Conservation (phyloP, 2,329 filamentous ascomycete species). For the Hirsutella minnesotensis region DNA sequence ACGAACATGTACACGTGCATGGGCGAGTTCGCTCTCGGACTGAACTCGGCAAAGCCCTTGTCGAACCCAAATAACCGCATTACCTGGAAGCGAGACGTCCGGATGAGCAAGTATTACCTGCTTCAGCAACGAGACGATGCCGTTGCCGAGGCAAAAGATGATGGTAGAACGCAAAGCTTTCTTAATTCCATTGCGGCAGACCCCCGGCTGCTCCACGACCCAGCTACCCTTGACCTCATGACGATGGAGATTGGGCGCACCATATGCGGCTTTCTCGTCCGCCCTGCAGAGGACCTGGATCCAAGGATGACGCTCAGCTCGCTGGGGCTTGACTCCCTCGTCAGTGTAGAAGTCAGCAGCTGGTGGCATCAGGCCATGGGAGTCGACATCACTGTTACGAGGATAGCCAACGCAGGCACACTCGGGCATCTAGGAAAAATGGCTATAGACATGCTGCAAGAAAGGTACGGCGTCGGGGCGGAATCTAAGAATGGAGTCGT, state of each 20-base stretch:
- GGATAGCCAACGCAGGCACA: conserved; percentile 4
- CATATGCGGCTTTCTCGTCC: not conserved
- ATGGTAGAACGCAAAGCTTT: no score
- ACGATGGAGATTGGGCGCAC: not conserved
- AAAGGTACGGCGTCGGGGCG: no score
- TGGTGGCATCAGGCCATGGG: conserved; percentile 11
- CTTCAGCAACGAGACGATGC: not conserved
- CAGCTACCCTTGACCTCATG: not conserved
- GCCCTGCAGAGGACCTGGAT: not conserved
- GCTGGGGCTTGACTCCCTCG: conserved; percentile 11
- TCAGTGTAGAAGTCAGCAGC: conserved; percentile 11
- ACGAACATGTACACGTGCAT: not conserved
- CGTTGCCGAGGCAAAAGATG: no score
- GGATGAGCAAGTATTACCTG: not conserved
- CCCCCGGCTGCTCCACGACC: not conserved
- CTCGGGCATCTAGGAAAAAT: not conserved
- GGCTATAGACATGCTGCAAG: not conserved
- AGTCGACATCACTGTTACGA: conserved; percentile 10
- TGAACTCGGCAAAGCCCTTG: conserved; percentile 3
- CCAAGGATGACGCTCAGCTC: not conserved
- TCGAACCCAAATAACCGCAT: conserved; percentile 1
- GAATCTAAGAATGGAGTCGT: no score
- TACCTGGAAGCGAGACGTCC: conserved; percentile 2
- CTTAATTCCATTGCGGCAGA: not conserved
- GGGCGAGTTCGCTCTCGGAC: conserved; percentile 1